Base-by-base conservation (phyloP, 2,329 filamentous ascomycete species). In the Mycosphaerella sp. region DNA sequence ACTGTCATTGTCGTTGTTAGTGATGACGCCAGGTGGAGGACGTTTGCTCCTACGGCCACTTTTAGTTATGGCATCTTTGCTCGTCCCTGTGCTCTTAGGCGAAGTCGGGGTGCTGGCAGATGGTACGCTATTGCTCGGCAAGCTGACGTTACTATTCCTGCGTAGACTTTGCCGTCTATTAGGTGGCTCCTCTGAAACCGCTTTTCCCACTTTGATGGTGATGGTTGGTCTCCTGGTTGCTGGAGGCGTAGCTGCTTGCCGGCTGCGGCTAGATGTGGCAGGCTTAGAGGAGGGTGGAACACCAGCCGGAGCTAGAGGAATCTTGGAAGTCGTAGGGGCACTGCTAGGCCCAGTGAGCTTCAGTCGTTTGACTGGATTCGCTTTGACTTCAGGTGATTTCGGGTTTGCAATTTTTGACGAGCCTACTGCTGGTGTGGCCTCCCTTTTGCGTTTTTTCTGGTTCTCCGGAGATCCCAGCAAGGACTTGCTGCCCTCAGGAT, bases 21-120 rank as follows among this genome's bases (percentile, higher is more conserved):
- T 87, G 63, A 90, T 81, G 60, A 87, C 77, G 54, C 86, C 86
- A 9, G 86, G 87, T 31, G 84, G 86, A 44, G 86, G 86, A 54
- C 83, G 76, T 72, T 85, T 89, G 50, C 79, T 75, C 48, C 86
- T 81, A 64, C 83, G 73, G 2, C 60, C 56, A 45, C 57, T 59
- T 50, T 61, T 59, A 21, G 60, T 60, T 52, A 53, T 53, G 29
- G 57, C 48, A 21, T 58, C 47, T 31, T 52, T 49, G 36, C 53
- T 45, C 31, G 55, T 53, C 36, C 60, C 47, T 42, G 29, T 53
- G 21, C 54, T 57, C 42, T 58, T 56, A 7, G 59, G 55, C 9
- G 61, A 61, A 43, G 57, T 48, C 8, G 58, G 41, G 23, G 48
- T 54, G 41, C 58, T 59, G 17, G 51, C 54, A 10, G 59, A 61